Conservation (phyloP, 176 grass and related monocot species). For the Phoenix dactylifera region DNA sequence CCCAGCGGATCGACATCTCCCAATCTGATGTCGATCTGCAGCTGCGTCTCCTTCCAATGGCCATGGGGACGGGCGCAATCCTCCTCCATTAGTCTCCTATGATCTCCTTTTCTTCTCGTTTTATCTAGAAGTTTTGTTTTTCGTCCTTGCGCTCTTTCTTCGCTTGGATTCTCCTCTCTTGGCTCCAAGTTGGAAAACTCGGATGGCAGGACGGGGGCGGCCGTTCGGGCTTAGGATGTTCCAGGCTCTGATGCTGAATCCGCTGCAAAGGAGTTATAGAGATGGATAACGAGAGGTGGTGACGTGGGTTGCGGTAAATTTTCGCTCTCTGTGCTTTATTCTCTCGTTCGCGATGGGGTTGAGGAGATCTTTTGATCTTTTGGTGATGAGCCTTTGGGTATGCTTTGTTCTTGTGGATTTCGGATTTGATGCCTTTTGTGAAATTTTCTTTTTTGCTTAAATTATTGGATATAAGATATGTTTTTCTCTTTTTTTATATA, state of each 20-base stretch:
- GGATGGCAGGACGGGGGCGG: too few species aligned
- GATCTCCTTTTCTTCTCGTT: slow-evolving; percentile 11
- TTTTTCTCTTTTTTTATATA: too few species aligned
- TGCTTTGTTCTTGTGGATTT: background rate
- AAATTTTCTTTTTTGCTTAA: too few species aligned
- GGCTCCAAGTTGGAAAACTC: too few species aligned
- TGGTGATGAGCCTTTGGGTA: background rate
- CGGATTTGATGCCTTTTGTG: too few species aligned
- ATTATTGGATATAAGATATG: too few species aligned
- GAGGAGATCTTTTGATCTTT: background rate
- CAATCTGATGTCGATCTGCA: background rate
- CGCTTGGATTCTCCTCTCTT: background rate
- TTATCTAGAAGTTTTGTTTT: background rate
- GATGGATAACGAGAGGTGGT: background rate
- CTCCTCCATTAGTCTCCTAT: slow-evolving; percentile 17
- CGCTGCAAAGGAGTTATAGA: background rate
- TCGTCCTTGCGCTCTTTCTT: slow-evolving; percentile 1
- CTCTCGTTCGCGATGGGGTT: background rate
- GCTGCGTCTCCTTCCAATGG: slow-evolving; percentile 16
- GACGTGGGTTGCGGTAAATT: slow-evolving; percentile 11
- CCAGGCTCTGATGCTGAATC: too few species aligned
- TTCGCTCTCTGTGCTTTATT: background rate
- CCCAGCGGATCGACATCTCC: background rate
- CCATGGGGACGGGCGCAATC: slow-evolving; percentile 12
- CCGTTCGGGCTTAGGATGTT: too few species aligned